Percentiles rank a stretch among this genome's conserved stretches.
Conservation (phyloP, 345 rosid genomes). For the Pistacia integerrima region DNA sequence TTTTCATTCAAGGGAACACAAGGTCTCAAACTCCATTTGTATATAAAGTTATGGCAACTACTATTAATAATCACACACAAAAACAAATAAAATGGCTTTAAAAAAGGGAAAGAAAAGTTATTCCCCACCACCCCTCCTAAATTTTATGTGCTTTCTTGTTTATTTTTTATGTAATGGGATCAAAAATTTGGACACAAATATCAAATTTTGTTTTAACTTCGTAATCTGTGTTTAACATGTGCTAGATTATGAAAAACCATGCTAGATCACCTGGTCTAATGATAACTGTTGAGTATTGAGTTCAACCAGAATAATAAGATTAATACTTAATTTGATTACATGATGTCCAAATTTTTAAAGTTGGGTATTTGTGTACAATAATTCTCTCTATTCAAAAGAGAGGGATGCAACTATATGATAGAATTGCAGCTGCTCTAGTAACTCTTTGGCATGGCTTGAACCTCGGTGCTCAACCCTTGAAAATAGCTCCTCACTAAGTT, state of each 20-base stretch:
- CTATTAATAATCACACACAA: conserved; percentile 20
- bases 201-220: too few species aligned
- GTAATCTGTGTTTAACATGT: too few species aligned
- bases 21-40: conserved; percentile 7
- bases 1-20: conserved; percentile 37
- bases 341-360: too few species aligned
- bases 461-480: conserved; percentile 62
- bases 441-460: conserved; percentile 66
- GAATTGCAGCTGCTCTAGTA: conserved; percentile 77
- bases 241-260: too few species aligned
- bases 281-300: too few species aligned
- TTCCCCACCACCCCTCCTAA: too few species aligned
- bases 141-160: background rate
- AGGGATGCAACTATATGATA: conserved; percentile 87
- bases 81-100: background rate
- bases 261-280: too few species aligned
- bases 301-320: too few species aligned
- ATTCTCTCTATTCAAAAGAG: conserved; percentile 39
- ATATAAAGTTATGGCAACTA: background rate
- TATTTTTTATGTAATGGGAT: conserved; percentile 11
- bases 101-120: too few species aligned
- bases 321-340: too few species aligned
- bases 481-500: conserved; percentile 74
- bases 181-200: background rate
- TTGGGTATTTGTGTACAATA: too few species aligned